Conservation (phyloP, 768 basidiomycete genomes). For the Boletus rubroflammeus region DNA sequence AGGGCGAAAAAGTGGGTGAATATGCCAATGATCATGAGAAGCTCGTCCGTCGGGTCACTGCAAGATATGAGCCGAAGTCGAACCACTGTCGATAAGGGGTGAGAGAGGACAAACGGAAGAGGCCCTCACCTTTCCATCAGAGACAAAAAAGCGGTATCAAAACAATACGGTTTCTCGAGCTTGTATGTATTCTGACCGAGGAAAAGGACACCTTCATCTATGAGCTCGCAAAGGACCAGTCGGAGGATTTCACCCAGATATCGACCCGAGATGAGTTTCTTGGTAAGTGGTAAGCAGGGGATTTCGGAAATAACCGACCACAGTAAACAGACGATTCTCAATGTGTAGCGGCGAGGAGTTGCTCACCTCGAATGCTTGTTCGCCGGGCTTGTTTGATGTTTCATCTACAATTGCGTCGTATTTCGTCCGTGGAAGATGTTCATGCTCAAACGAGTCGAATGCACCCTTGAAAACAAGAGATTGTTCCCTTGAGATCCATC, state of each 20-base stretch:
- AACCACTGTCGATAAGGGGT: background rate
- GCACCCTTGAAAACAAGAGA: slow-evolving; percentile 60
- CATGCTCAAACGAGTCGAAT: slow-evolving; percentile 94
- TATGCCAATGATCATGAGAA: slow-evolving; percentile 94
- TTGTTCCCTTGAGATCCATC: background rate
- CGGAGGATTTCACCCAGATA: slow-evolving; percentile 96
- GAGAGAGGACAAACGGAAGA: background rate
- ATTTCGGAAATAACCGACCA: background rate
- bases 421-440: slow-evolving; percentile 91
- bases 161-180: slow-evolving; percentile 85
- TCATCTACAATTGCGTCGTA: slow-evolving; percentile 93
- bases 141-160: slow-evolving; percentile 96
- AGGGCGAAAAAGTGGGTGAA: slow-evolving; percentile 96
- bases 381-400: slow-evolving; percentile 91
- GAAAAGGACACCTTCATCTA: slow-evolving; percentile 96
- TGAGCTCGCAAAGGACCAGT: slow-evolving; percentile 91
- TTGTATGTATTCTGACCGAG: slow-evolving; percentile 98
- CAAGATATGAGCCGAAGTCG: background rate
- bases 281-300: background rate
- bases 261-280: slow-evolving; percentile 95
- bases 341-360: background rate
- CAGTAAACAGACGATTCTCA: background rate
- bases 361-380: slow-evolving; percentile 86
- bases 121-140: slow-evolving; percentile 84
- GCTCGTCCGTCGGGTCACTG: slow-evolving; percentile 94